Base-by-base conservation (phyloP, 768 basidiomycete species). In the Hydnomerulius pinastri region DNA sequence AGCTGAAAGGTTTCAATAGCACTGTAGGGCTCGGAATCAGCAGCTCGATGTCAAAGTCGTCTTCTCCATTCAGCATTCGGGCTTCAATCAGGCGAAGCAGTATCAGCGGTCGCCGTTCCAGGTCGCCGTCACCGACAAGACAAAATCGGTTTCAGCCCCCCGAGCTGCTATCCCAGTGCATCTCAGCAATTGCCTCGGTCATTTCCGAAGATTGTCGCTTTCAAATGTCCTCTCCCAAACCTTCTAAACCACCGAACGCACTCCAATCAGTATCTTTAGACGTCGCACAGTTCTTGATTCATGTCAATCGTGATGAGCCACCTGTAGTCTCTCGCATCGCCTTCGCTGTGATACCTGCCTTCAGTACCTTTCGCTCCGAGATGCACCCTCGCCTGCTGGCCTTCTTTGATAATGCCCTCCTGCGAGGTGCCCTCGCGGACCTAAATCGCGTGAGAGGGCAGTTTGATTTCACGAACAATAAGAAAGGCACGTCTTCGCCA, bases 201-300 rank as follows among this genome's bases (percentile, higher is more conserved):
- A 72, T 91, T 15, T 67, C 73, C 5, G 84, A 87, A 50, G 91
- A 92, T 60, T 87, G 87, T 60, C 81, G 88, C 2, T 88, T 81
- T 66, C 77, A 78, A 53, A 75, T 80, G 2, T 66, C 76, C 10
- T 73, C 69, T 8, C 83, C 85, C 13, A 77, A 85, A 4, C 87
- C 85, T 3, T 73, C 73, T 0, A 76, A 81, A 24, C 91, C 91
- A 12, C 87, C 90, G 3, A 82, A 90, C 60, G 75, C 88, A 4
- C 68, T 94, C n/a, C 91, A 92, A 58, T 77, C 82, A 1, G 65
- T 86, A 24, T 78, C 77, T 4, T 69, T 94, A 27, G 88, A 91
- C 65, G 77, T 92, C 18, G 87, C 87, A 4, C 80, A 81, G 51
- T 79, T 83, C 55, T 76, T 94, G 21, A 67, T 83, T 20, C 74